These are phyloP conservation scores for Oryza rufipogon DNA, from an alignment of 176 grass and related monocot species.

Conservation along the genomic window DNA sequence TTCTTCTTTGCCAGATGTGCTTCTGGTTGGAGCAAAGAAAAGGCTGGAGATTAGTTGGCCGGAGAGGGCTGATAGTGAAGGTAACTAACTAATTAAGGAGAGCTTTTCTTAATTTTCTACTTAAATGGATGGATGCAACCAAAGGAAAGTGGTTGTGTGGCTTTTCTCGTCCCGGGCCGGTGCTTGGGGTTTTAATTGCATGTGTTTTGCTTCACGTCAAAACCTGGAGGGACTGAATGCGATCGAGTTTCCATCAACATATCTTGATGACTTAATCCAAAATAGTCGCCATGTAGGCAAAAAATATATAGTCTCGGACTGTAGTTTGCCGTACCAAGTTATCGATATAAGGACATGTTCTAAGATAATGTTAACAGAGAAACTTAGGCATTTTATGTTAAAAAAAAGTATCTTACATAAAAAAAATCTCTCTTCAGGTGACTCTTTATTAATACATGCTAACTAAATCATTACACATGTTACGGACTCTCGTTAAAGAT, in stretches of 20 bases:
- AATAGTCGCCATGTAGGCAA: background rate
- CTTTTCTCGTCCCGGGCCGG: background rate
- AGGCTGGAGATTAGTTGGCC: background rate
- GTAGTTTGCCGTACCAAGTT: background rate
- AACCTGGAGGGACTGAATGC: background rate
- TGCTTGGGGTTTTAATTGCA: background rate
- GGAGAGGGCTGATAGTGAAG: background rate
- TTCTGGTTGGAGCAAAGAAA: background rate
- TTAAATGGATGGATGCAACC: constrained; percentile 30
- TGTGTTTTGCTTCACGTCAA: constrained; percentile 18
- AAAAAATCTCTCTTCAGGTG: too few species aligned
- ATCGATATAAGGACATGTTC: too few species aligned
- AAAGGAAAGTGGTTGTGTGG: background rate
- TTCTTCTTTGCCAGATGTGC: background rate
- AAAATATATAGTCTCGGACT: too few species aligned
- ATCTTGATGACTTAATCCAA: too few species aligned
- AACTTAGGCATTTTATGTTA: too few species aligned
- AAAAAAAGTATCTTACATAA: too few species aligned
- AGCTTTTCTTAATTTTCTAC: background rate
- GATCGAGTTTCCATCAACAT: background rate
- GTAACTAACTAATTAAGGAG: background rate
- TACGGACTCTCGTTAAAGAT: too few species aligned
- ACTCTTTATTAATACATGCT: too few species aligned
- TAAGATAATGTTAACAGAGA: too few species aligned
- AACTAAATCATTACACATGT: too few species aligned